A percentile compares a stretch with the other conserved stretches of the same genome.
Conservation (phyloP, 2,329 filamentous ascomycete genomes). For the Ceratocystis variospora region DNA sequence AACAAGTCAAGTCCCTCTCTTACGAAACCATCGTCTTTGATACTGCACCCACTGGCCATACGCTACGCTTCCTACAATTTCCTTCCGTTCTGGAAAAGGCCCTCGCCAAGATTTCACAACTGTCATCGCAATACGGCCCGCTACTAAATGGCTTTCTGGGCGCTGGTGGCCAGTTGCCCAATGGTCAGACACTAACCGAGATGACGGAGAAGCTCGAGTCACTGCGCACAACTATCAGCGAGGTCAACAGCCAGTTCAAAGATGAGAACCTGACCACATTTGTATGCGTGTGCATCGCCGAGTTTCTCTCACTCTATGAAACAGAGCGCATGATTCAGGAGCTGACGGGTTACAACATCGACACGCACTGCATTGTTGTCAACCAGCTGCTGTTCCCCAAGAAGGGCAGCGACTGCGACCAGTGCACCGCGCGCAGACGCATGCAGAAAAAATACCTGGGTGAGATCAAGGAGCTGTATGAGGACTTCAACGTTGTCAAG, state of each 20-base stretch:
- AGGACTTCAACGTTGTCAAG: conserved; percentile 91
- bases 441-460: conserved; percentile 99
- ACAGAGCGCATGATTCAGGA: conserved; percentile 99
- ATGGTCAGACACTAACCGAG: conserved; percentile 84
- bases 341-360: conserved; percentile 80
- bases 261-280: conserved; percentile 91
- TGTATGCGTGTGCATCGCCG: conserved; percentile 94
- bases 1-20: conserved; percentile 96
- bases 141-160: conserved; percentile 91
- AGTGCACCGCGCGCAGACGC: conserved; percentile 85
- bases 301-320: conserved; percentile 94
- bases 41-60: conserved; percentile 94
- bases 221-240: conserved; percentile 78
- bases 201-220: conserved; percentile 91
- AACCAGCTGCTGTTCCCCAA: conserved; percentile 94
- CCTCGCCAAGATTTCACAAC: conserved; percentile 88
- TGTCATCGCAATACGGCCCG: conserved; percentile 87
- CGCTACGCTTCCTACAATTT: conserved; percentile 95
- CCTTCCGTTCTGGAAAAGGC: conserved; percentile 96
- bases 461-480: conserved; percentile 96
- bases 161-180: conserved; percentile 58
- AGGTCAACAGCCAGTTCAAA: conserved; percentile 98
- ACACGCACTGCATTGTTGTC: conserved; percentile 94
- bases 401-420: conserved; percentile 71
- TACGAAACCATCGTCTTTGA: conserved; percentile 99